Percentiles rank a stretch among this genome's conserved stretches.
phyloP scores from a whole-genome alignment of 2,329 filamentous ascomycete species.

The Ascomycota sp. region DNA sequence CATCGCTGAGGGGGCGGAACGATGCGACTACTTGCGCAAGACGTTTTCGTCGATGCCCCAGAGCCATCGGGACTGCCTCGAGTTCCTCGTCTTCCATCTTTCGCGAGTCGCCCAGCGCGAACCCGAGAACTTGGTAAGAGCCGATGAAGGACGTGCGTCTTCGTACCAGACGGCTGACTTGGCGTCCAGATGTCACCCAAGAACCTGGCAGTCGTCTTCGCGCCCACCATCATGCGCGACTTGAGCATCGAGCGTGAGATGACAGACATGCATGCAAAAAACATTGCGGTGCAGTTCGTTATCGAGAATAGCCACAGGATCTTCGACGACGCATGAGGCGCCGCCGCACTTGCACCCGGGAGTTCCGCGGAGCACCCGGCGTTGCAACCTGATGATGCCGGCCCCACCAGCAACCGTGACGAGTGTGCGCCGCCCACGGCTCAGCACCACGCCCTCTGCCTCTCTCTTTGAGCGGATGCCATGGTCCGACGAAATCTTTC shows the following conservation, averaged over 20 bases:
- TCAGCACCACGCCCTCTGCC: too few species aligned
- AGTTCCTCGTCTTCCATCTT: conserved; percentile 88
- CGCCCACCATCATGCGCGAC: conserved; percentile 91
- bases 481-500: too few species aligned
- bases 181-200: conserved; percentile 66
- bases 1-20: conserved; percentile 43
- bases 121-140: conserved; percentile 57
- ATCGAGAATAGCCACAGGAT: conserved; percentile 76
- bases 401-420: too few species aligned
- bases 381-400: too few species aligned
- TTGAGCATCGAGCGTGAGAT: conserved; percentile 81
- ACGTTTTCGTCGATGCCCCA: conserved; percentile 63
- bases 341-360: too few species aligned
- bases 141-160: too few species aligned
- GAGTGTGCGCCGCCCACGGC: too few species aligned
- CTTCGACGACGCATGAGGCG: conserved; percentile 39
- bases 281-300: conserved; percentile 76
- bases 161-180: conserved; percentile 4
- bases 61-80: conserved; percentile 71
- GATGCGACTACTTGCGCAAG: conserved; percentile 49
- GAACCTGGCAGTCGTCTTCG: conserved; percentile 92
- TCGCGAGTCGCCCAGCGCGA: conserved; percentile 68
- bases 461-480: too few species aligned
- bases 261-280: conserved; percentile 89
- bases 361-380: too few species aligned